Conservation (phyloP, 371 early-diverging fungal genomes). For the Synchytrium microbalum region DNA sequence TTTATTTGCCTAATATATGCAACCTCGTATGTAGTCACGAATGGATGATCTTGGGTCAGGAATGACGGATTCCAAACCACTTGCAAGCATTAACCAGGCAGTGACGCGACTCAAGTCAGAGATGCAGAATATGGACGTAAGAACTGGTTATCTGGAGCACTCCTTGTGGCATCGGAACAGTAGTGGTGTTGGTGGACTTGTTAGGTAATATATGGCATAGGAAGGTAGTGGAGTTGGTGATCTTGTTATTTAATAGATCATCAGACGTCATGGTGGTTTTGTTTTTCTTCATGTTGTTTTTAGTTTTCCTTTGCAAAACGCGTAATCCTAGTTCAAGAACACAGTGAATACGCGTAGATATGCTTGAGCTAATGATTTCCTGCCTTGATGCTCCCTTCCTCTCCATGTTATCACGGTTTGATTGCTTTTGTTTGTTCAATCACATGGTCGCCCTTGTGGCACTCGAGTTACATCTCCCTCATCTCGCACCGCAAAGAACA, state of each 20-base stretch:
- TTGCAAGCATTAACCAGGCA: conserved; percentile 42
- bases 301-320: background rate
- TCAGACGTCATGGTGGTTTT: background rate
- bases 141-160: conserved; percentile 47
- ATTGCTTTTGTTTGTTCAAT: too few species aligned
- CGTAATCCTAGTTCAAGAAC: too few species aligned
- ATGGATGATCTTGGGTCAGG: conserved; percentile 51
- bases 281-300: background rate
- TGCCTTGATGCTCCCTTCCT: background rate
- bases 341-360: too few species aligned
- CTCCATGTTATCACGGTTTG: too few species aligned
- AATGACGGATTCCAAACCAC: conserved; percentile 51
- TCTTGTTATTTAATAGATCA: background rate
- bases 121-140: conserved; percentile 47
- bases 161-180: conserved; percentile 19
- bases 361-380: background rate
- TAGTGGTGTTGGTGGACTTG: background rate
- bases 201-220: background rate
- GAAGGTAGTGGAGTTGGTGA: background rate
- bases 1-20: too few species aligned
- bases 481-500: too few species aligned
- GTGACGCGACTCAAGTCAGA: conserved; percentile 31
- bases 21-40: conserved; percentile 21
- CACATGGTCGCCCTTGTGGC: too few species aligned
- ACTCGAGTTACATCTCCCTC: too few species aligned